These are phyloP conservation scores for Moniliophthora roreri DNA, from an alignment of 1,284 basidiomycete genomes.

Conservation along the genomic window DNA sequence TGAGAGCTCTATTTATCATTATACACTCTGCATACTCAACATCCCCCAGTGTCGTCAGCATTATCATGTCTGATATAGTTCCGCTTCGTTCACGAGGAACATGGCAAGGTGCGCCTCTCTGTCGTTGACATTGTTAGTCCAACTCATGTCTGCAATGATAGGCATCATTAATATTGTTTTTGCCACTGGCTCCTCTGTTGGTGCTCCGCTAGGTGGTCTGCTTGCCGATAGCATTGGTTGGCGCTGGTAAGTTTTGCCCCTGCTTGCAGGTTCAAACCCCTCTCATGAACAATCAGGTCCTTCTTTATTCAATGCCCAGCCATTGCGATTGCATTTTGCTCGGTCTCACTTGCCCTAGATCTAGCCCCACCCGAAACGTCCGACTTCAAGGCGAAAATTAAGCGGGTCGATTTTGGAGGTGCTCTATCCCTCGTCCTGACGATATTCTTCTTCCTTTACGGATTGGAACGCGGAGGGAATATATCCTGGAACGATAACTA, in stretches of 20 bases:
- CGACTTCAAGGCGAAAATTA: conserved; percentile 46
- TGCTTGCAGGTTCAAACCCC: not conserved
- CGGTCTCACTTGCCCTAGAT: conserved; percentile 49
- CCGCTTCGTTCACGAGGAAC: conserved; percentile 59
- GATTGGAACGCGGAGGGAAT: conserved; percentile 58
- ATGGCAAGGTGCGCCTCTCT: conserved; percentile 52
- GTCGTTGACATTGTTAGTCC: not conserved
- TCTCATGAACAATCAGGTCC: conserved; percentile 35
- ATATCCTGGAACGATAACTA: conserved; percentile 47
- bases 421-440: conserved; percentile 49
- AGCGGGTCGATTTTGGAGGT: conserved; percentile 59
- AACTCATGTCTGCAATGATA: conserved; percentile 17
- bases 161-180: conserved; percentile 59
- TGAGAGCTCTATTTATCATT: conserved; percentile 29
- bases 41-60: conserved; percentile 50
- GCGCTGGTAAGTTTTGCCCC: conserved; percentile 49
- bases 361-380: conserved; percentile 40
- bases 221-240: conserved; percentile 63
- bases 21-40: conserved; percentile 26
- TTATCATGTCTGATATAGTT: conserved; percentile 62
- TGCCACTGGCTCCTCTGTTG: conserved; percentile 51
- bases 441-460: conserved; percentile 54
- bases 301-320: conserved; percentile 61
- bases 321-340: conserved; percentile 48
- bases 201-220: conserved; percentile 59